A percentile compares a stretch with the other conserved stretches of the same genome.
Evolutionary conservation across 495 filamentous ascomycete species (phyloP).

Genomic region (Penicillium daleae): DNA sequence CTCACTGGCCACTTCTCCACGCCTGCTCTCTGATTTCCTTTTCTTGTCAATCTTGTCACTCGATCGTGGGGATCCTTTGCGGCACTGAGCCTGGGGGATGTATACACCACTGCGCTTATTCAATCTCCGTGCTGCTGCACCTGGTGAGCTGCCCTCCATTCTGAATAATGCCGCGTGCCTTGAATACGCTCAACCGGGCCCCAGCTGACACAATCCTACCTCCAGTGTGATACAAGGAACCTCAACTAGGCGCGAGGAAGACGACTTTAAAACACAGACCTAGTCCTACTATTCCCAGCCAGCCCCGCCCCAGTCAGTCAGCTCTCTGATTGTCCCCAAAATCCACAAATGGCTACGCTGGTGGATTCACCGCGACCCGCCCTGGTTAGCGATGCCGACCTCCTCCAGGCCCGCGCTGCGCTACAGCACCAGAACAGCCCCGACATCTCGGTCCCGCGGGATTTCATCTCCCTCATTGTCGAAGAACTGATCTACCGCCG

Average conservation of each 20-base stretch:
- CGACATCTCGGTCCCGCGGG: constrained; percentile 65
- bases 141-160: neutral
- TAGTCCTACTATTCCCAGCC: neutral
- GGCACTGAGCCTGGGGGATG: constrained; percentile 11
- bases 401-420: constrained; percentile 64
- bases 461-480: constrained; percentile 56
- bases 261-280: neutral
- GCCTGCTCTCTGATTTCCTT: neutral
- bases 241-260: neutral
- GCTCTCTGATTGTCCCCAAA: neutral
- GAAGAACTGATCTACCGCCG: constrained; percentile 48
- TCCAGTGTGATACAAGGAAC: neutral
- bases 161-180: neutral
- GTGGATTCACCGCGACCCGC: constrained; percentile 26
- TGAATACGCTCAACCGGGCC: neutral
- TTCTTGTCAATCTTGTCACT: neutral
- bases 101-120: constrained; percentile 14
- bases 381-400: constrained; percentile 61
- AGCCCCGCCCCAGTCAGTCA: neutral
- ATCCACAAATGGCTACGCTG: constrained; percentile 27
- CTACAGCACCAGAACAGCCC: constrained; percentile 68
- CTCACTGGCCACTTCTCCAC: neutral
- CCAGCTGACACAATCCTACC: neutral
- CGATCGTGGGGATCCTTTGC: neutral
- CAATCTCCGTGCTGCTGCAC: constrained; percentile 11